Evolutionary conservation across 1,139 yeast genomes (phyloP).

Genomic region (Candida frijolesensis): DNA sequence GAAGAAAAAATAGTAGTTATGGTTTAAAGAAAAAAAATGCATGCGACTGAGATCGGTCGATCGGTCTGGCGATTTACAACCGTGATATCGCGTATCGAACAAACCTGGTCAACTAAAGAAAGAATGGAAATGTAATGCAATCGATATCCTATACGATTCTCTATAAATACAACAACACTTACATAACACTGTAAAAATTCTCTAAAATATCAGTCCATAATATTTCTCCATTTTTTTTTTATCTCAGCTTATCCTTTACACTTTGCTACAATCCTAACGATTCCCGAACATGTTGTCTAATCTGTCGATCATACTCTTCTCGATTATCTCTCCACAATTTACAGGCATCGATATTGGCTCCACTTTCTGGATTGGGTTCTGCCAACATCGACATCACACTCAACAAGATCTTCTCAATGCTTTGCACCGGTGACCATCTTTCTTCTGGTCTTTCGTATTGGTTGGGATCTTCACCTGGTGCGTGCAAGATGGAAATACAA

Average conservation of each 20-base stretch:
- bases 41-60: neutral
- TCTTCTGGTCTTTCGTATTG: conserved; percentile 95
- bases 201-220: neutral
- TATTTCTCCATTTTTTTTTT: neutral
- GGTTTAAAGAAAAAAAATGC: neutral
- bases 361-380: conserved; percentile 95
- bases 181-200: neutral
- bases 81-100: too few relatives aligned
- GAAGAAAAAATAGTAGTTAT: too few relatives aligned
- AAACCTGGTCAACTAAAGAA: too few relatives aligned
- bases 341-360: conserved; percentile 96
- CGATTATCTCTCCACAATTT: conserved; percentile 90
- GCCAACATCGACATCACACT: conserved; percentile 96
- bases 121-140: neutral
- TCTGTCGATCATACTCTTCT: conserved; percentile 63
- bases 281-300: conserved; percentile 63
- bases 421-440: conserved; percentile 97
- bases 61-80: too few relatives aligned
- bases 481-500: conserved; percentile 90
- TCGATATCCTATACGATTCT: neutral
- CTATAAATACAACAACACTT: neutral
- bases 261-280: conserved; percentile 57
- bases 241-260: too few relatives aligned
- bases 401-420: conserved; percentile 89
- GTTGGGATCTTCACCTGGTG: conserved; percentile 97